Conservation (phyloP, 768 basidiomycete species). For the Lactifluus subvellereus region DNA sequence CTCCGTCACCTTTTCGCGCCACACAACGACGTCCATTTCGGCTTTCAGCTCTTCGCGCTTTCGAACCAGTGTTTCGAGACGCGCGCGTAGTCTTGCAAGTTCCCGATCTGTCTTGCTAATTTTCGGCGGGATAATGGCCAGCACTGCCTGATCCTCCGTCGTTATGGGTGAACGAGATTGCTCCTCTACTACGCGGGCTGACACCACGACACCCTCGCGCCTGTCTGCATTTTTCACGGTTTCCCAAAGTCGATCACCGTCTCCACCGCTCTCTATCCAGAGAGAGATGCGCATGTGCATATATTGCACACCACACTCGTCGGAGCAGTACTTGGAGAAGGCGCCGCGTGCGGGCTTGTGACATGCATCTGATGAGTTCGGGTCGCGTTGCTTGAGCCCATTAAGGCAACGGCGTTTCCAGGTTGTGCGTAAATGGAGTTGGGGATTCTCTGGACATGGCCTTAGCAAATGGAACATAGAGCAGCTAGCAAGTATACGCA, state of each 20-base stretch:
- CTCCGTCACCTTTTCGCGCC: constrained; percentile 64
- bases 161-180: constrained; percentile 1
- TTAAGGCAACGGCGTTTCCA: constrained; percentile 77
- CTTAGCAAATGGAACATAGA: background rate
- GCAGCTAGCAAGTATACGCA: constrained; percentile 36
- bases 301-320: constrained; percentile 75
- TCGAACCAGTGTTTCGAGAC: constrained; percentile 52
- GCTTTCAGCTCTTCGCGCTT: constrained; percentile 60
- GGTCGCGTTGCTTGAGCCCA: constrained; percentile 58
- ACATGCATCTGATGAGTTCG: constrained; percentile 61
- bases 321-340: constrained; percentile 89
- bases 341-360: constrained; percentile 74
- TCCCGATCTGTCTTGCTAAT: constrained; percentile 53
- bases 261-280: constrained; percentile 59
- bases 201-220: constrained; percentile 63
- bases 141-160: background rate
- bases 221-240: constrained; percentile 63
- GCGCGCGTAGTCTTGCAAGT: constrained; percentile 44
- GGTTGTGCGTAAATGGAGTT: constrained; percentile 59
- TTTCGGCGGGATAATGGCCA: constrained; percentile 31
- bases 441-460: constrained; percentile 45
- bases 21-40: constrained; percentile 61
- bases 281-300: constrained; percentile 59
- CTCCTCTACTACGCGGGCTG: constrained; percentile 19
- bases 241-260: constrained; percentile 64